Conservation (phyloP, 1,284 basidiomycete genomes). For the Naganishia albida region DNA sequence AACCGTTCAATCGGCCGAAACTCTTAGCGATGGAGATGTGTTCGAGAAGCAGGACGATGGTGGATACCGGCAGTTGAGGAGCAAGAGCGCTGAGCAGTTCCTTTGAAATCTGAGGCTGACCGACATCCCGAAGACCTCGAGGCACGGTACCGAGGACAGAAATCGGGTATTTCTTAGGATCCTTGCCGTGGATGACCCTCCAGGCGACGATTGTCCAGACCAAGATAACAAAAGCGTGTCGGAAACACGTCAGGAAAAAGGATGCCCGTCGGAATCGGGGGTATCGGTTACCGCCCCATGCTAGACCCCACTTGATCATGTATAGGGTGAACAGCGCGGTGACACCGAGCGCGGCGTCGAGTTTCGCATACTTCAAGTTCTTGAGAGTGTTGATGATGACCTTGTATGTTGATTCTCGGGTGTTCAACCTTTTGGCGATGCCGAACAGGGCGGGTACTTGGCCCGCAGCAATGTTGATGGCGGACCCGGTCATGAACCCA, state of each 20-base stretch:
- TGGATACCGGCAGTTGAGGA: constrained; percentile 81
- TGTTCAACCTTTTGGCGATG: constrained; percentile 70
- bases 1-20: constrained; percentile 92
- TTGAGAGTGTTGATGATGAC: constrained; percentile 96
- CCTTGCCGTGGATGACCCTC: constrained; percentile 61
- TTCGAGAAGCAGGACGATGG: constrained; percentile 91
- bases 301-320: constrained; percentile 68
- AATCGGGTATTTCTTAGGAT: constrained; percentile 73
- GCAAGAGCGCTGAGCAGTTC: constrained; percentile 70
- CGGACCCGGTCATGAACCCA: constrained; percentile 79
- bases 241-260: constrained; percentile 81
- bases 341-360: constrained; percentile 90
- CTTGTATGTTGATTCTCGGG: constrained; percentile 77
- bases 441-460: constrained; percentile 87
- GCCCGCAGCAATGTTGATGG: constrained; percentile 79
- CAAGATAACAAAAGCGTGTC: constrained; percentile 85
- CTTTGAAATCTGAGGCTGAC: constrained; percentile 66
- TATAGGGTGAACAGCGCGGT: constrained; percentile 67
- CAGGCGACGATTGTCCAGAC: constrained; percentile 81
- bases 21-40: constrained; percentile 96
- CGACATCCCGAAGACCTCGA: constrained; percentile 75
- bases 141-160: constrained; percentile 82
- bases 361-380: constrained; percentile 64
- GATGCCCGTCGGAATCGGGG: constrained; percentile 72
- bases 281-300: constrained; percentile 63